These are phyloP conservation scores for Dioscorea alata DNA, from an alignment of 106 monocot genomes.

Conservation along the genomic window DNA sequence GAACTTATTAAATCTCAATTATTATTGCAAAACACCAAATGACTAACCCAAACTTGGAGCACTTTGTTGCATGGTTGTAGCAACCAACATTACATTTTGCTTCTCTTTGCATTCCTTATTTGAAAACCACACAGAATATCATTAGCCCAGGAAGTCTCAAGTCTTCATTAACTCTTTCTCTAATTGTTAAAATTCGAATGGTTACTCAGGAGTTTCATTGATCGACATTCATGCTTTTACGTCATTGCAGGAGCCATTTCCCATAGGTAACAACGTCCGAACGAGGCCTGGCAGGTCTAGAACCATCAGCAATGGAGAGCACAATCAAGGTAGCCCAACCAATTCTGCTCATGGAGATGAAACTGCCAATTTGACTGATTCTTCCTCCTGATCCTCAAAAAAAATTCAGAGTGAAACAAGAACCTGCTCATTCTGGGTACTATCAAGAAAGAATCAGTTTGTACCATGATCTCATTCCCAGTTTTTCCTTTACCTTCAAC, in stretches of 20 bases:
- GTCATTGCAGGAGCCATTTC: conserved; percentile 36
- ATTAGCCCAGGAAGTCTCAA: background rate
- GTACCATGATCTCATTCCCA: background rate
- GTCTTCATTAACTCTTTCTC: background rate
- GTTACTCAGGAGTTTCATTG: background rate
- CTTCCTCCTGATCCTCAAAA: conserved; percentile 1
- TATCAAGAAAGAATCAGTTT: background rate
- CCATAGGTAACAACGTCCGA: conserved; percentile 27
- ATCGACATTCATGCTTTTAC: background rate
- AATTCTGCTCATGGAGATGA: conserved; percentile 12
- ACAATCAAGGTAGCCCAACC: conserved; percentile 15
- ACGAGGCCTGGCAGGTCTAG: conserved; percentile 26
- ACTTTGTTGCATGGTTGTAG: background rate
- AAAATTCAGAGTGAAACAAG: conserved; percentile 6
- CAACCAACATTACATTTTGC: background rate
- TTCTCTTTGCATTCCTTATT: background rate
- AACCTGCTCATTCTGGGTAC: background rate
- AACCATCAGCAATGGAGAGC: conserved; percentile 11
- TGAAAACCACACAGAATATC: background rate
- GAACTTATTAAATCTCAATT: no score
- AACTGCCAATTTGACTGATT: conserved; percentile 1
- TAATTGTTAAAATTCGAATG: background rate
- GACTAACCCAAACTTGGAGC: no score
- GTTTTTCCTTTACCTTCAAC: background rate
- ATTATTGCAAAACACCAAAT: no score